Evolutionary conservation across 495 filamentous ascomycete genomes (phyloP), one percentile per base, ranked within the genome.

Genomic region (Hypoxylon fragiforme): DNA sequence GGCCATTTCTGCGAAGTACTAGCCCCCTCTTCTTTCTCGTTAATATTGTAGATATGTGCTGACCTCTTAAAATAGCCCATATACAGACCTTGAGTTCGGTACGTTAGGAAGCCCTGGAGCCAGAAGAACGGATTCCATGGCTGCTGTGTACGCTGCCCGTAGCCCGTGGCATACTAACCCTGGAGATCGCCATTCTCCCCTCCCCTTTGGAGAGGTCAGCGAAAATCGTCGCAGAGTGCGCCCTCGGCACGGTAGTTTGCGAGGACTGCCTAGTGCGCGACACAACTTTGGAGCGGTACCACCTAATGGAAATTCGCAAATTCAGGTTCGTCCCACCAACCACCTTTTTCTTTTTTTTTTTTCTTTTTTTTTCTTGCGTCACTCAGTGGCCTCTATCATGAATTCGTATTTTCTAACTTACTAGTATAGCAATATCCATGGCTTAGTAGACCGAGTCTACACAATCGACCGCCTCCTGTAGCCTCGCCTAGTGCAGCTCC

Each of bases 151-250:
- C 34, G 28, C 15, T 21, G 30, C 41, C 11, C 43, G 52, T 30
- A 31, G 32, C 30, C 41, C 39, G 28, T 58, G 44, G 51, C 49
- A 49, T 32, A 60, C 46, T 12, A 55, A 50, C 21, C 24, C 46
- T 7, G 53, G 50, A 7, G 73, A 71, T 21, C 69, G 73, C 18
- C 68, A 70, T 6, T 73, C 73, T 15, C 73, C 74, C 24, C 43
- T 53, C n/a, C 52, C 58, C 11, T 62, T 62, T n/a, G 61, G 50
- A 9, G 75, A 78, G 31, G 36, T 53, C 3, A 37, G 57, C 12
- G 73, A 76, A 16, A 59, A 46, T 36, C 61, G 70, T 12, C 67
- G 75, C 32, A 66, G 74, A 14, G 65, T 67, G n/a, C 69, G 73
- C 15, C 41, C 69, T 26, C 68, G 73, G 1, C 72, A 69, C 31